Base-by-base conservation (phyloP, 805 yeast genomes). In the Nakazawaea molendinolei region DNA sequence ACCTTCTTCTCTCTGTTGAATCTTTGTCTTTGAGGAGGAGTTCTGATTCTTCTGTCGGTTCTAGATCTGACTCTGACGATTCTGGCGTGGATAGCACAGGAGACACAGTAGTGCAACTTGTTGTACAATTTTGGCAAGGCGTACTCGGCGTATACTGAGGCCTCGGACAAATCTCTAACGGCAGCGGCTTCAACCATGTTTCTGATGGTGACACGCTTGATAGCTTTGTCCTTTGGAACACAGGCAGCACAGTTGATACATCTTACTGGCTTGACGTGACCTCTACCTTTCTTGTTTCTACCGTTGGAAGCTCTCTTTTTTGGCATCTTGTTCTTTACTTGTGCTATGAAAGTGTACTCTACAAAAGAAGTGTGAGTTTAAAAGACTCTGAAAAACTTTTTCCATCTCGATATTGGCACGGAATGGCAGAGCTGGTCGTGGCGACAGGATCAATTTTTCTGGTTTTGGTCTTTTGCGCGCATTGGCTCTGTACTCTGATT, bases 271-370 rank as follows among this genome's bases (percentile, higher is more conserved):
- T 85, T 86, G 73, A 86, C 96, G 95, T 92, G 97, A 69, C 99
- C 99, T 86, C 99, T 92, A 70, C 97, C 97, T 79, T 87, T 89
- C 94, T 92, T 92, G 94, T 92, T 92, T 81, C 99, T 90, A 82
- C 99, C 99, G 97, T 89, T 87, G 92, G 97, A 87, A 73, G 97
- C 87, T 89, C 99, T 90, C 97, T 92, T 92, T 86, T 92, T 92
- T 74, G 98, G 97, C 99, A 92, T 92, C 53, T 70, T 79, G 70
- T 51, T n/a, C n/a, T n/a, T n/a, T n/a, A n/a, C n/a, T n/a, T n/a
- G n/a, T n/a, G n/a, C n/a, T n/a, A n/a, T n/a, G n/a, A n/a, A n/a
- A n/a, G n/a, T n/a, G n/a, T n/a, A n/a, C n/a, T n/a, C n/a, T n/a
- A n/a, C n/a, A n/a, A n/a, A n/a, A n/a, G n/a, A n/a, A n/a, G n/a